Evolutionary conservation across 306 rosid species (phyloP), one percentile per base, ranked within the genome.

Genomic region (Senna siamea): DNA sequence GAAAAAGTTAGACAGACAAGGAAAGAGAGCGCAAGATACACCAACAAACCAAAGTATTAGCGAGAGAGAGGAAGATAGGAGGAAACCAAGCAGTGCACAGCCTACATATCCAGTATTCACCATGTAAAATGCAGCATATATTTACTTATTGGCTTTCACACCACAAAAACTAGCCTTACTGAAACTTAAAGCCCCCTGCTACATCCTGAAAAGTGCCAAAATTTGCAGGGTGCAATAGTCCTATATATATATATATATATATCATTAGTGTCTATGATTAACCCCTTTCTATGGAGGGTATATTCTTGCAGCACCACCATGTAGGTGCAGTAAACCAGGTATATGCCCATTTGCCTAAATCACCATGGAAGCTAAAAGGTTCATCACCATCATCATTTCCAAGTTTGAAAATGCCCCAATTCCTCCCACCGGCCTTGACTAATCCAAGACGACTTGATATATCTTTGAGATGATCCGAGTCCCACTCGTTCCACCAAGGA

Each of bases 401-500:
- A 7, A 87, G 83, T 48, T 9, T 79, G 84, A 83, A 85, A 79
- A 41, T 14, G 13, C 89, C 89, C 92, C 89, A 89, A n/a, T 87
- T 76, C 70, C 65, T 80, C 53, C 83, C 54, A 8, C 66, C 78
- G 11, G 75, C 17, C 70, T 76, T 78, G 9, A 67, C 66, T 32
- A 78, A 53, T 2, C 87, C 87, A 20, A 74, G 56, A 14, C 73
- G 79, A 47, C 79, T 12, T 20, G 87, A 70, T 32, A 82, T 13
- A 18, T 81, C 87, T 73, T 60, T 79, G 32, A 85, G 70, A 73
- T 85, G 86, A 78, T 73, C 44, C 19, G 88, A 79, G 73, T 89
- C 88, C 92, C 92, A 89, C 64, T 89, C 90, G 37, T 89, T 89
- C 93, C 89, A 84, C 93, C 91, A 86, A 32, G 89, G 91, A 70